Evolutionary conservation across 2,329 filamentous ascomycete genomes (phyloP).

Genomic region (Colletotrichum cereale): DNA sequence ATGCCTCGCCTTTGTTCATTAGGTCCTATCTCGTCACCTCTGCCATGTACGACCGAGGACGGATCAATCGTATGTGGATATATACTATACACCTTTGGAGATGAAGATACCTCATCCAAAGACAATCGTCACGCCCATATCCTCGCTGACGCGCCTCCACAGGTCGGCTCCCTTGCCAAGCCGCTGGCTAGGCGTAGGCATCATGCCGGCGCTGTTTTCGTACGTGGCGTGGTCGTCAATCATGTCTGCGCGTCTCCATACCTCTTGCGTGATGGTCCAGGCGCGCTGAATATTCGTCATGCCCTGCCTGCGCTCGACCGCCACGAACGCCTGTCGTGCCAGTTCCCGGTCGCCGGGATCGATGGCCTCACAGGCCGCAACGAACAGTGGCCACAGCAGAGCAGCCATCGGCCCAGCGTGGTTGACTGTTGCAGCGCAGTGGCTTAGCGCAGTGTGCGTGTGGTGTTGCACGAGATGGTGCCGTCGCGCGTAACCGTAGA

Average conservation of each 20-base stretch:
- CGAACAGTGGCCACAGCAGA: conserved; percentile 74
- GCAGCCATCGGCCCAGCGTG: conserved; percentile 72
- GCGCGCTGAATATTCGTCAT: conserved; percentile 75
- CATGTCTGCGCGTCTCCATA: conserved; percentile 68
- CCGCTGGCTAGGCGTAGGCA: conserved; percentile 33
- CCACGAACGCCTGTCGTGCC: conserved; percentile 64
- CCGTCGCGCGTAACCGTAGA: conserved; percentile 60
- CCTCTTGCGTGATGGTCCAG: conserved; percentile 71
- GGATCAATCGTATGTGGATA: background rate
- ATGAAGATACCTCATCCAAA: conserved; percentile 63
- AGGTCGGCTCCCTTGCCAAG: conserved; percentile 53
- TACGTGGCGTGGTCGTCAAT: conserved; percentile 44
- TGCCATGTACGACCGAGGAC: background rate
- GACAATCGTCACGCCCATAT: conserved; percentile 70
- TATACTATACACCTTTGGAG: background rate
- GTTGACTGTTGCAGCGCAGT: conserved; percentile 67
- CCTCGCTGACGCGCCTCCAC: conserved; percentile 69
- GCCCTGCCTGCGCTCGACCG: conserved; percentile 68
- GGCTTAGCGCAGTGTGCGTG: conserved; percentile 61
- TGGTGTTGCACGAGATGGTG: conserved; percentile 67
- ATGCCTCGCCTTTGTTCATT: conserved; percentile 13
- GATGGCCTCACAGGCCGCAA: conserved; percentile 71
- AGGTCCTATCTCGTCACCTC: background rate
- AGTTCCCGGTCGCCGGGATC: conserved; percentile 62
- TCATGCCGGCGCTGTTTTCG: conserved; percentile 14